Conservation (phyloP, 2,329 filamentous ascomycete genomes). For the Colletotrichum sidae region DNA sequence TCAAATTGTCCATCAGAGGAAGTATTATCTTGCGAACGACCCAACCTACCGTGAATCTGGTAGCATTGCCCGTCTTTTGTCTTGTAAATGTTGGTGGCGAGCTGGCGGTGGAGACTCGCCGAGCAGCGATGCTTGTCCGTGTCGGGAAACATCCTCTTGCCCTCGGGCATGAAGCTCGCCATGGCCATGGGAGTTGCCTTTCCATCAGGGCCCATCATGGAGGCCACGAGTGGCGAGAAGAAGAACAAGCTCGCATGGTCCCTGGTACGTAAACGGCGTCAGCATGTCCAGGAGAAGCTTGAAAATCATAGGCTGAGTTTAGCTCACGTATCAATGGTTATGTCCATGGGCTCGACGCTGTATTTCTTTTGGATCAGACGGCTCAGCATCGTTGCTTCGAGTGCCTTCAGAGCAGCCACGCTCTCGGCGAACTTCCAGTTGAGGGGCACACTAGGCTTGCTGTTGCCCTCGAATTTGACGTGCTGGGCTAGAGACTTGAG, state of each 20-base stretch:
- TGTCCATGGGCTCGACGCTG: constrained; percentile 48
- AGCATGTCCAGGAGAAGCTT: neutral
- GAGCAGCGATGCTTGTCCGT: constrained; percentile 25
- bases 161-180: constrained; percentile 24
- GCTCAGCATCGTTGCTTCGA: constrained; percentile 60
- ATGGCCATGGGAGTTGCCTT: constrained; percentile 30
- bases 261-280: neutral
- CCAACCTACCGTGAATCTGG: constrained; percentile 39
- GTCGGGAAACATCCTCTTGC: constrained; percentile 31
- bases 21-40: no score
- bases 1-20: neutral
- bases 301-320: neutral
- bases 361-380: constrained; percentile 60
- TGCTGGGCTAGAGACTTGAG: constrained; percentile 23
- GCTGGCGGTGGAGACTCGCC: constrained; percentile 20
- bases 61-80: constrained; percentile 41
- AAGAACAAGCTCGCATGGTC: constrained; percentile 35
- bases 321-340: constrained; percentile 58
- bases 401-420: constrained; percentile 59
- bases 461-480: constrained; percentile 56
- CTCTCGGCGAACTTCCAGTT: constrained; percentile 69
- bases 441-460: constrained; percentile 60
- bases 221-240: constrained; percentile 28
- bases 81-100: constrained; percentile 43
- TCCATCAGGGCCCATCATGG: constrained; percentile 24